Evolutionary conservation across 2,329 filamentous ascomycete species (phyloP), one percentile per base, ranked within the genome.

Genomic region (Aspergillus niger): DNA sequence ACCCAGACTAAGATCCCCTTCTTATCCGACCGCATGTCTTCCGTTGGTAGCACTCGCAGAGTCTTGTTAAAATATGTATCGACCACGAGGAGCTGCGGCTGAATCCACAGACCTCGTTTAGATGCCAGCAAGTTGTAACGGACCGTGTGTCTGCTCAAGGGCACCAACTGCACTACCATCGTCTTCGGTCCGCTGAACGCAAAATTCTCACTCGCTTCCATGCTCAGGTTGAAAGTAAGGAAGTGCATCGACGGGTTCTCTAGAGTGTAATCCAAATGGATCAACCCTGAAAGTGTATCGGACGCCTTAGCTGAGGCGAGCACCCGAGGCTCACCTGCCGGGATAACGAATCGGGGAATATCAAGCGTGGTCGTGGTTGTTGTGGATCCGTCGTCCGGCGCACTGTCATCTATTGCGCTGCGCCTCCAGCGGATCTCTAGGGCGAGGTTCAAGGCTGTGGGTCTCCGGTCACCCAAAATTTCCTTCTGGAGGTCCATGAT

Each of bases 221-320:
- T 96, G 26, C 83, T 87, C 52, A 98, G 77, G 30, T 91, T 92
- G 77, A 99, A 99, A 0, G 93, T 97, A 53, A 99, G 85, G 77
- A 97, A 96, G 75, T 99, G 95, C 74, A 88, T 90, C 0, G 94
- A 97, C 0, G 93, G 91, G 73, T 99, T 99, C 77, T 99, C 95
- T 59, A 99, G 87, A 3, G 87, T 91, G 72, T 90, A 90, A 61
- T 84, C 77, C 41, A 88, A 77, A 52, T 85, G 76, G 39, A 80
- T 71, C 49, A 80, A 61, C 2, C 73, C 74, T 0, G 74, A 58
- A 22, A 76, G 61, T 15, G 62, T 63, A 13, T 60, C 62, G 0
- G 80, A 81, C 2, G 73, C 61, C 0, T 67, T 69, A 3, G 78
- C 77, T 0, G 82, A 79, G 58, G 81, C 81, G 3, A 97, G 85